Percentiles rank a stretch among this genome's conserved stretches.
Conservation (phyloP, 106 monocot species). For the Apostasia ramifera region DNA sequence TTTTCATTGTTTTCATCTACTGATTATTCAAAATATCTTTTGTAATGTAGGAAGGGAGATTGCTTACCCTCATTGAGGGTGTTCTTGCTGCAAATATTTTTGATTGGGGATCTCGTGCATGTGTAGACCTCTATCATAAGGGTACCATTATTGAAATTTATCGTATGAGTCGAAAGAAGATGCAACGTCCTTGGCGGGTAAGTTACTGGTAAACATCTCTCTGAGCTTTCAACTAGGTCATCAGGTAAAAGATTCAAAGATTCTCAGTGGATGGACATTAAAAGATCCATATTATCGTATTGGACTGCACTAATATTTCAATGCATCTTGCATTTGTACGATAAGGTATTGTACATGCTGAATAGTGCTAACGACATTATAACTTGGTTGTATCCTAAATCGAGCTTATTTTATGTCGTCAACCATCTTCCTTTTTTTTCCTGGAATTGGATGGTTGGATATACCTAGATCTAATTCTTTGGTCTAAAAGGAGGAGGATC, state of each 20-base stretch:
- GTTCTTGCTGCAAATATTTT: slow-evolving; percentile 99
- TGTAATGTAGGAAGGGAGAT: slow-evolving; percentile 55
- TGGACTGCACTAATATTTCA: no score
- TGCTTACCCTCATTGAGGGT: slow-evolving; percentile 89
- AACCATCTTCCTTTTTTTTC: no score
- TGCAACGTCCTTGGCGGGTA: slow-evolving; percentile 95
- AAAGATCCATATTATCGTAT: no score
- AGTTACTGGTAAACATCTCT: slow-evolving; percentile 13
- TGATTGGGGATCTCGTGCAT: slow-evolving; percentile 99
- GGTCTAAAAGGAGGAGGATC: no score
- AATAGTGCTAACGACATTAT: no score
- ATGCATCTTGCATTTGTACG: no score
- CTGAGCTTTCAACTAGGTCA: neutral
- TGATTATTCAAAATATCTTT: neutral
- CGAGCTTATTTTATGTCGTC: no score
- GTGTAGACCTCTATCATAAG: slow-evolving; percentile 93
- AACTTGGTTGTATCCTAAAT: no score
- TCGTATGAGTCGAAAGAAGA: slow-evolving; percentile 98
- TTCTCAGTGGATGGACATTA: neutral
- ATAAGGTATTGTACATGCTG: no score
- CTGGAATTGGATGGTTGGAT: no score
- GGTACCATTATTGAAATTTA: slow-evolving; percentile 99
- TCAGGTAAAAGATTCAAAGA: neutral
- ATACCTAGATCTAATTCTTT: no score
- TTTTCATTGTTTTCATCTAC: neutral